Base-by-base conservation (phyloP, 352 stramenopile genomes). In the Phytophthora fragariae region DNA sequence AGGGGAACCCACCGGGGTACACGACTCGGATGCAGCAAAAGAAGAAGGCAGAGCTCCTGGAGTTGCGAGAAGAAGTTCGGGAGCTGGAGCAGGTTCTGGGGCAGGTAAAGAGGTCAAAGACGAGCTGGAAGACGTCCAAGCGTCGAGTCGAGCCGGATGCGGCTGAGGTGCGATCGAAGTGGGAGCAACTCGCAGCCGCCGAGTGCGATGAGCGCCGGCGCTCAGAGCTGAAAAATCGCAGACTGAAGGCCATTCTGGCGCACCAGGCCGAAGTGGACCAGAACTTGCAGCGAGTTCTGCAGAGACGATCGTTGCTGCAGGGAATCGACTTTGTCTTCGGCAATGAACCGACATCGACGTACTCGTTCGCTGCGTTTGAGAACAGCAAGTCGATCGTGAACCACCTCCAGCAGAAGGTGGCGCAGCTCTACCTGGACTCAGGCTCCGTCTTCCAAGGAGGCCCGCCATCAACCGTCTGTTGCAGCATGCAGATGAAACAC, bases 241-340 rank as follows among this genome's bases (percentile, higher is more conserved):
- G 65, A 24, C 52, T 77, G 9, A 73, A 67, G 21, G 9, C 21
- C 7, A 74, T 74, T 33, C 15, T 70, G 24, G 37, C 35, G 1
- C 61, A 59, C 11, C 68, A 75, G 39, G 46, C 21, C 10, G 35
- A 75, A 46, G 54, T 75, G 24, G 47, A 59, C 19, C 63, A 75
- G 46, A 70, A 59, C n/a, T 39, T 75, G 19, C 68, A 61, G 19
- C 37, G 44, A 8, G 15, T 61, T 53, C 37, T 75, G 37, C 27
- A 62, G 27, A 75, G 72, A 17, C 63, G 62, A 1, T 60, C 62
- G 27, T 12, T 72, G 24, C n/a, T 72, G 8, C 50, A 76, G 57
- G 70, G 63, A 1, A 50, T 76, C 15, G 52, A 76, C 33, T 76
- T 69, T 55, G 63, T 76, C 19, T 76, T 72, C 39, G 63, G 58